These are phyloP conservation scores for Tetraselmis striata DNA, from an alignment of 139 green algal species.

Conservation along the genomic window DNA sequence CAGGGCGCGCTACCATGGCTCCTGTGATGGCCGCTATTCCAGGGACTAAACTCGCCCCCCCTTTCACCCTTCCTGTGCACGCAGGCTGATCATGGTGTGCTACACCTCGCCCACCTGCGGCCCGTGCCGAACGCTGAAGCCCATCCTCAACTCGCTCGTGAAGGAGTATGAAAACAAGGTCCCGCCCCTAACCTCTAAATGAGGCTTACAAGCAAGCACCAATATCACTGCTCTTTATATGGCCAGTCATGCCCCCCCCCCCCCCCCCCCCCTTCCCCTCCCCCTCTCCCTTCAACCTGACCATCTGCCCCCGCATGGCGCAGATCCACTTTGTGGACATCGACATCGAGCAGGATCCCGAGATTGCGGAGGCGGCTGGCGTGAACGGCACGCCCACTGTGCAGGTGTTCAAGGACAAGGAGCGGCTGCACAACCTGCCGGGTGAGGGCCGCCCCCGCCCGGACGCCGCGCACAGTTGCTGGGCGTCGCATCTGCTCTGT, in stretches of 20 bases:
- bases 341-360: slow-evolving; percentile 82
- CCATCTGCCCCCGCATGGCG: background rate
- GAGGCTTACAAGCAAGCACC: no score
- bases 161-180: slow-evolving; percentile 67
- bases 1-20: no score
- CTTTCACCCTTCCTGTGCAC: no score
- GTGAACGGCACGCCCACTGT: slow-evolving; percentile 88
- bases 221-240: no score
- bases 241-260: no score
- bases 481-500: background rate
- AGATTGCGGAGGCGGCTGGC: slow-evolving; percentile 85
- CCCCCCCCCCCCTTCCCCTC: background rate
- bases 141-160: slow-evolving; percentile 83
- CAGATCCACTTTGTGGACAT: slow-evolving; percentile 87
- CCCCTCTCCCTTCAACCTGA: background rate
- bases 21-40: no score
- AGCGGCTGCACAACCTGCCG: slow-evolving; percentile 55
- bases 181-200: no score
- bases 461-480: background rate
- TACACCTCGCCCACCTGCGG: slow-evolving; percentile 84
- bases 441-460: no score
- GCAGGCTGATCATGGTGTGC: slow-evolving; percentile 78
- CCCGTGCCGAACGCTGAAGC: slow-evolving; percentile 86
- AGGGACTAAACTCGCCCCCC: no score
- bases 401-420: slow-evolving; percentile 94